Percentiles rank a stretch among this genome's conserved stretches.
Conservation (phyloP, 2,329 filamentous ascomycete genomes). For the Exophiala oligosperma region DNA sequence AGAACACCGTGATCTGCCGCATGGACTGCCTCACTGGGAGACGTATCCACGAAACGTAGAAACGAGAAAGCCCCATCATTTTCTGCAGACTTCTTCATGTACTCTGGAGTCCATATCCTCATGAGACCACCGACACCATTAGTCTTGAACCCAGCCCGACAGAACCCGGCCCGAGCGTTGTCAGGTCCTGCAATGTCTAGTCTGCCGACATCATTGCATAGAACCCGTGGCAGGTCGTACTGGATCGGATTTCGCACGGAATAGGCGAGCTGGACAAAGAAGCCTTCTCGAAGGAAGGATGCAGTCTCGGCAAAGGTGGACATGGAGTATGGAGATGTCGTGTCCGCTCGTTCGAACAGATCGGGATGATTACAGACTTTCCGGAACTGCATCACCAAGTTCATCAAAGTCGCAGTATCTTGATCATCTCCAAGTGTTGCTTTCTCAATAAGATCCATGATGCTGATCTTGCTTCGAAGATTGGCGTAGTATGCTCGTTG, state of each 20-base stretch:
- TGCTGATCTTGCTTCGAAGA: conserved; percentile 93
- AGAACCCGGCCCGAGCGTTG: conserved; percentile 61
- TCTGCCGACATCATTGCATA: conserved; percentile 80
- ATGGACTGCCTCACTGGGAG: conserved; percentile 69
- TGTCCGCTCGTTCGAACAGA: conserved; percentile 92
- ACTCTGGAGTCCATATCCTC: conserved; percentile 85
- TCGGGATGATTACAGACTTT: conserved; percentile 99
- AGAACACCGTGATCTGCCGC: conserved; percentile 71
- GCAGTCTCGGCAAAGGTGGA: conserved; percentile 92
- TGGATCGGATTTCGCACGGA: conserved; percentile 85
- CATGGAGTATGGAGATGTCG: conserved; percentile 78
- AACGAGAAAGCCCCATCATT: conserved; percentile 71
- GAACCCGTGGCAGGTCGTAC: conserved; percentile 74
- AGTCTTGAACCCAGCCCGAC: conserved; percentile 66
- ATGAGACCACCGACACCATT: conserved; percentile 78
- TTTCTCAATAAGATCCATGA: conserved; percentile 98
- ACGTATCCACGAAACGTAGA: conserved; percentile 81
- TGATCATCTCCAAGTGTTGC: conserved; percentile 90
- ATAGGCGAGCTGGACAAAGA: conserved; percentile 76
- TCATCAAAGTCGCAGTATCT: conserved; percentile 96
- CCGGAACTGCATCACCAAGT: conserved; percentile 98
- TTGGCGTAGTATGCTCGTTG: conserved; percentile 92
- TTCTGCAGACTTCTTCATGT: conserved; percentile 67
- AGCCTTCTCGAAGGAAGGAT: conserved; percentile 88
- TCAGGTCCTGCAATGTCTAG: conserved; percentile 70